Conservation (phyloP, 306 rosid species). For the Cucurbita ficifolia region DNA sequence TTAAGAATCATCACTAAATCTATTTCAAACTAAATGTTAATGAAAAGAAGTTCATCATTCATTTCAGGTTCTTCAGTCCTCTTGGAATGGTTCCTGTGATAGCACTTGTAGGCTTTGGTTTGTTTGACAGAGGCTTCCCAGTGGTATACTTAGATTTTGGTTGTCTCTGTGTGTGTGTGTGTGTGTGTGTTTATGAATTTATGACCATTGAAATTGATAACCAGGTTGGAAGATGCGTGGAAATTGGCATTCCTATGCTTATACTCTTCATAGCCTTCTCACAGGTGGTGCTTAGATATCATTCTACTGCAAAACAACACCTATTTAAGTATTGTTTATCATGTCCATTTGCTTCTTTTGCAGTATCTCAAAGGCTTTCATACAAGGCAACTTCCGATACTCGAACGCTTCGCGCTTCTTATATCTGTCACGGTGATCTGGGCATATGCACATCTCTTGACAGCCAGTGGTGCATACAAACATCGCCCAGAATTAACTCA, state of each 20-base stretch:
- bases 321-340: too few species aligned
- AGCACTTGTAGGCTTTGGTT: slow-evolving; percentile 84
- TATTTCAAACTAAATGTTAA: too few species aligned
- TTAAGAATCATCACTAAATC: background rate
- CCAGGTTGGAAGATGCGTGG: slow-evolving; percentile 94
- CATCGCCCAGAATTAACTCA: slow-evolving; percentile 70
- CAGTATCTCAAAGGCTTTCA: slow-evolving; percentile 86
- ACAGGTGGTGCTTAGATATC: slow-evolving; percentile 36
- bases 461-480: slow-evolving; percentile 90
- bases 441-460: slow-evolving; percentile 98
- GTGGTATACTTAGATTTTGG: slow-evolving; percentile 39
- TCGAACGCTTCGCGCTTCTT: slow-evolving; percentile 80
- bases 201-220: background rate
- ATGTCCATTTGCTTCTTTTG: background rate
- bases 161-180: background rate
- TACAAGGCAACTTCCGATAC: slow-evolving; percentile 49
- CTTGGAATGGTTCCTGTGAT: slow-evolving; percentile 98
- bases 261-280: slow-evolving; percentile 65
- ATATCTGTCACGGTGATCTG: slow-evolving; percentile 80
- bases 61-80: slow-evolving; percentile 90
- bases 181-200: background rate
- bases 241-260: slow-evolving; percentile 92
- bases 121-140: slow-evolving; percentile 96
- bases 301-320: background rate
- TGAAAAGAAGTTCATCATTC: background rate